phyloP scores from a whole-genome alignment of 306 rosid species.

The Aeschynomene evenia region DNA sequence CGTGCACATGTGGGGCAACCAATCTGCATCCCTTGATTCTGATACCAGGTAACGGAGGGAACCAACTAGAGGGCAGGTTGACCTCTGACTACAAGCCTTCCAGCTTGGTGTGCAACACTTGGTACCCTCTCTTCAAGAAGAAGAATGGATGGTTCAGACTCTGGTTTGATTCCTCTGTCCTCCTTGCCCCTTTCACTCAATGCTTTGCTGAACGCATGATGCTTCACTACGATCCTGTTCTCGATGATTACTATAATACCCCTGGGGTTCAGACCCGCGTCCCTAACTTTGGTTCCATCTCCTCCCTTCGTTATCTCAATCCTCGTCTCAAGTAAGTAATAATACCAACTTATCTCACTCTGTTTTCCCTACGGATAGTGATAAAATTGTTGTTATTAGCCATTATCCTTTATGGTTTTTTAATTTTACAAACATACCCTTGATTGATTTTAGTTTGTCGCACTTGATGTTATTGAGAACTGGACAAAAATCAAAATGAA shows the following conservation, averaged over 20 bases:
- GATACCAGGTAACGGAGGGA: slow-evolving; percentile 86
- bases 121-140: slow-evolving; percentile 55
- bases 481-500: too few relatives aligned
- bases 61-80: slow-evolving; percentile 77
- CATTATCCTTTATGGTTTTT: too few relatives aligned
- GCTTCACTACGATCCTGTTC: slow-evolving; percentile 48
- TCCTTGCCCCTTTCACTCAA: slow-evolving; percentile 62
- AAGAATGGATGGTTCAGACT: slow-evolving; percentile 79
- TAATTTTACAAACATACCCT: too few relatives aligned
- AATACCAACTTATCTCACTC: too few relatives aligned
- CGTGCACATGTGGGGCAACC: slow-evolving; percentile 46
- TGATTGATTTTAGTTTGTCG: too few relatives aligned
- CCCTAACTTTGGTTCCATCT: slow-evolving; percentile 66
- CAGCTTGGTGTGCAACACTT: slow-evolving; percentile 53
- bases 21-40: slow-evolving; percentile 67
- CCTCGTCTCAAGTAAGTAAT: slow-evolving; percentile 71
- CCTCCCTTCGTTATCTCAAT: slow-evolving; percentile 72
- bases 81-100: slow-evolving; percentile 55
- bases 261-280: slow-evolving; percentile 76
- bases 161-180: slow-evolving; percentile 76
- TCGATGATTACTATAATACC: slow-evolving; percentile 65
- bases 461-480: too few relatives aligned
- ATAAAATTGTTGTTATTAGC: too few relatives aligned
- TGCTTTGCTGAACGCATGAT: slow-evolving; percentile 91
- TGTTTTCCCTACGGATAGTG: too few relatives aligned